Evolutionary conservation across 495 filamentous ascomycete genomes (phyloP).

Genomic region (Aspergillus sclerotioniger): DNA sequence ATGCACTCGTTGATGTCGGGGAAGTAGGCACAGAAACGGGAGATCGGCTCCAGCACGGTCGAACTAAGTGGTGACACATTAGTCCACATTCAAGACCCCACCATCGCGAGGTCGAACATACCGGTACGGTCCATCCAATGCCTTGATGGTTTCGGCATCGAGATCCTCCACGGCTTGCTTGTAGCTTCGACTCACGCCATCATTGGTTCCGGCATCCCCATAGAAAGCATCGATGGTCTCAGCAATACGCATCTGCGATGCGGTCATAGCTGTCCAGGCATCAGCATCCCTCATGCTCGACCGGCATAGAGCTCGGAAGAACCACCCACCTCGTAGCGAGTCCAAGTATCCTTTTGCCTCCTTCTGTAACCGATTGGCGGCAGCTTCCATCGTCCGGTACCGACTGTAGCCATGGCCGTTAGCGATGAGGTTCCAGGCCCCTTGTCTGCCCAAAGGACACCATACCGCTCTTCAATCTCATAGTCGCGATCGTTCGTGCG

Average conservation of each 20-base stretch:
- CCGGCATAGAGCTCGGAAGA: neutral
- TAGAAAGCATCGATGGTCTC: slow-evolving; percentile 99
- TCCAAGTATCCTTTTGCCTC: slow-evolving; percentile 98
- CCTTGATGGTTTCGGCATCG: slow-evolving; percentile 97
- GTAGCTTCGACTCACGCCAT: slow-evolving; percentile 92
- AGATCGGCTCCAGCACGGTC: slow-evolving; percentile 93
- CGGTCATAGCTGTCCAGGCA: slow-evolving; percentile 80
- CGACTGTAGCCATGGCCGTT: slow-evolving; percentile 51
- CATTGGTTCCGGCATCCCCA: slow-evolving; percentile 88
- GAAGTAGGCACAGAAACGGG: slow-evolving; percentile 95
- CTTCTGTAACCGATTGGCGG: slow-evolving; percentile 86
- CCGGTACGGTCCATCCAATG: slow-evolving; percentile 95
- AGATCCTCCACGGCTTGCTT: slow-evolving; percentile 98
- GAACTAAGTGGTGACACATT: slow-evolving; percentile 50
- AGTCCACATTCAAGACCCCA: neutral
- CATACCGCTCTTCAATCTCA: slow-evolving; percentile 91
- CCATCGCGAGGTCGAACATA: slow-evolving; percentile 26
- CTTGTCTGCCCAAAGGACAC: neutral
- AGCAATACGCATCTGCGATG: slow-evolving; percentile 98
- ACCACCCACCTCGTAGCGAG: slow-evolving; percentile 74
- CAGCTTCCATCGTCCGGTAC: slow-evolving; percentile 94
- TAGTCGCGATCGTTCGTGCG: slow-evolving; percentile 98
- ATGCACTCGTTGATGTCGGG: slow-evolving; percentile 99
- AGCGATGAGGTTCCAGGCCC: slow-evolving; percentile 12
- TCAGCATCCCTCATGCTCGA: slow-evolving; percentile 9